phyloP scores from a whole-genome alignment of 2,329 filamentous ascomycete genomes.

The Eutypella sp. region DNA sequence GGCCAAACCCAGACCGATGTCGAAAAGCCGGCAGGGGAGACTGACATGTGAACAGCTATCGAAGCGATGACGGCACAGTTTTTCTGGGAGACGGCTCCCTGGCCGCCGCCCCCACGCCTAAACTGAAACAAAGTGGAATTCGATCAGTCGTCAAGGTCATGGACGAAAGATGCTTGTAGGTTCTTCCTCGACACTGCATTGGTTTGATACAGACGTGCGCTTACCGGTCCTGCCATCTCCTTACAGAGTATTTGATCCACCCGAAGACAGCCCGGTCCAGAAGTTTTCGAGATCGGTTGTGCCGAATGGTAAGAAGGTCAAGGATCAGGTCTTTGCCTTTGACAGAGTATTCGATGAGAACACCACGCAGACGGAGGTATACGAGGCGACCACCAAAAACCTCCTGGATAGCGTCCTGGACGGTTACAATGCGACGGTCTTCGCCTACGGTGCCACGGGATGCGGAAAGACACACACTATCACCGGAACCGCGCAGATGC shows the following conservation, averaged over 20 bases:
- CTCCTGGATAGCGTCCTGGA: constrained; percentile 95
- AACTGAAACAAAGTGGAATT: constrained; percentile 79
- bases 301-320: constrained; percentile 81
- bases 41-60: constrained; percentile 40
- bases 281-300: constrained; percentile 80
- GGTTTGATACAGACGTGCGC: background rate
- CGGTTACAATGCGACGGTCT: constrained; percentile 97
- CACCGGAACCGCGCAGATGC: constrained; percentile 83
- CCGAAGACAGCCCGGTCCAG: constrained; percentile 88
- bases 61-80: constrained; percentile 75
- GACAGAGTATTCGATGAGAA: constrained; percentile 97
- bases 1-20: background rate
- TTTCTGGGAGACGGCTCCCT: constrained; percentile 97
- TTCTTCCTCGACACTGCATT: constrained; percentile 14
- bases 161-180: constrained; percentile 92
- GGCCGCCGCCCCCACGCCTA: constrained; percentile 79
- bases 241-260: constrained; percentile 86
- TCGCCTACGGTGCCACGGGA: constrained; percentile 95
- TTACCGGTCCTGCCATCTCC: constrained; percentile 1
- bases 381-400: constrained; percentile 83
- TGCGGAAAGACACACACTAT: constrained; percentile 99
- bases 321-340: constrained; percentile 96
- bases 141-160: constrained; percentile 92
- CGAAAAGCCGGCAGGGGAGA: background rate
- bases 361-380: constrained; percentile 85